Base-by-base conservation (phyloP, 192 early-diverging fungal species). In the Allomyces macrogynus region DNA sequence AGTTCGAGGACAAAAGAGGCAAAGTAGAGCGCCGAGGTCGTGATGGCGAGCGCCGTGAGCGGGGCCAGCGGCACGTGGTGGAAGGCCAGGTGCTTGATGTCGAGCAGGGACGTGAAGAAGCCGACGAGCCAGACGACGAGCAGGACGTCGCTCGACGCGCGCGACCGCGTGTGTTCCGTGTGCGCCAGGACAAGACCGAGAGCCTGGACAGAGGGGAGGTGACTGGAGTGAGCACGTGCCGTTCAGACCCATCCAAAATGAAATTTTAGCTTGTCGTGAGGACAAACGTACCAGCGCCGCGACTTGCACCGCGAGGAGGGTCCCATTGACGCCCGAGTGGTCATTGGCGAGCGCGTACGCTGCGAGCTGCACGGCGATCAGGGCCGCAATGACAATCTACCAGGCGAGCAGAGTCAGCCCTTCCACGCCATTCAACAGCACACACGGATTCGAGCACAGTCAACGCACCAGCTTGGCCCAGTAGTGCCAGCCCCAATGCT, bases 51-150 rank as follows among this genome's bases (percentile, higher is more conserved):
- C 43, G 64, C 68, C 64, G 54, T 65, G 26, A 65, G 61, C 25
- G 63, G 66, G 57, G 69, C 70, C n/a, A 64, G 61, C 22, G 74
- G 66, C 43, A 62, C 49, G 22, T 40, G 64, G 1, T 67, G 63
- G 2, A 66, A 32, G 43, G 24, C 24, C 5, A n/a, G 26, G 65
- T 60, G 57, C 23, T 43, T 22, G 18, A 83, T 61, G 24, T 69
- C 74, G 49, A 76, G 66, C 9, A 54, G 43, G 9, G 67, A 60
- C 22, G 62, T 32, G 27, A 72, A 24, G 25, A 73, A 23, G 11
- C 40, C 65, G 9, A 72, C 64, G 40, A 85, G 66, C 79, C 79
- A 83, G 63, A 75, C 81, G 54, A 87, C 67, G 11, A 82, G 68
- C 5, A 87, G 77, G 23, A 76, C 68, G 11, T 75, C 73, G 4